Base-by-base conservation (phyloP, 2,329 filamentous ascomycete genomes). In the Aspergillus flavus region DNA sequence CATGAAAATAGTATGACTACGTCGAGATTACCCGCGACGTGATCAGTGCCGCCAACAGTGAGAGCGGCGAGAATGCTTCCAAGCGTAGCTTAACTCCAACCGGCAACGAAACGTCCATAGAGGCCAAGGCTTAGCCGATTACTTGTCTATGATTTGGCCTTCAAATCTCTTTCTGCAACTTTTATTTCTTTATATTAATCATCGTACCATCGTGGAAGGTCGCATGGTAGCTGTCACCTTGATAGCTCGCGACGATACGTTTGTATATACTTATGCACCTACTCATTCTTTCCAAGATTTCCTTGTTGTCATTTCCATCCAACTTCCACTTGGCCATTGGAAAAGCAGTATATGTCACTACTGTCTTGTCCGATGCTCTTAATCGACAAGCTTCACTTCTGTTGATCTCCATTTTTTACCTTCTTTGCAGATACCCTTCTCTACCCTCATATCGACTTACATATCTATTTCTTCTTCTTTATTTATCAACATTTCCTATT, bases 11-110 rank as follows among this genome's bases (percentile, higher is more conserved):
- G 82, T 96, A 96, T 77, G 93, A 96, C 78, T 96, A 96, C 71
- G 92, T 96, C 68, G 93, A 96, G 83, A 83, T 95, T 68, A 90
- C 87, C 23, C 84, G 91, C 66, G 90, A 94, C 70, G 87, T 93
- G 55, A 80, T 85, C 61, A 80, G 61, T 43, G 23, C 61, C 39
- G 45, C 63, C 16, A 63, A 43, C 50, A 63, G 64, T 16, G 72
- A 76, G 52, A 54, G 59, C 41, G 66, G 67, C 16, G 73, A 75
- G 19, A 61, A 58, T 34, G 62, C 65, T 39, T 76, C 73, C 30
- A 75, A 75, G 66, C 73, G 73, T 55, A 73, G 71, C 28, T 63
- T 70, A 48, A 73, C 73, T 16, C 73, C 67, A 6, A 65, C 60
- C 1, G 67, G 72, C 30, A 56, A 65, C n/a, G 55, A 66, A n/a